Base-by-base conservation (phyloP, 164 flowering plant genomes). In the Macadamia tetraphylla region DNA sequence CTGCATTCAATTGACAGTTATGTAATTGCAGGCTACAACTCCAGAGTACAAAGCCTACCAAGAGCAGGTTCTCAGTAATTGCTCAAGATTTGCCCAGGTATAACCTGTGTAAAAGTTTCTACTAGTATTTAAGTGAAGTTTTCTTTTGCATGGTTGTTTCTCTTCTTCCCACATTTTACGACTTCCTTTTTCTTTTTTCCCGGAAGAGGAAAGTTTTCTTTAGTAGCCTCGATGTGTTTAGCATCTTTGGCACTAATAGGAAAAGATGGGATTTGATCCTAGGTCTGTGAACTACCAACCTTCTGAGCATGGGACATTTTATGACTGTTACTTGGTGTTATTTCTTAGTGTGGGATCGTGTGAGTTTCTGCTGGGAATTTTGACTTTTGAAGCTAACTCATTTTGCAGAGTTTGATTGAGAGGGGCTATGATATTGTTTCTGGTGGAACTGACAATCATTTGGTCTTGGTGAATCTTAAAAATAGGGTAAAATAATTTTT, bases 391-490 rank as follows among this genome's bases (percentile, higher is more conserved):
- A 43, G 68, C 52, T n/a, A 71, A 12, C 35, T 29, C 15, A 43
- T 61, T 76, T 70, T 82, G 78, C 89, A 94, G 98, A 74, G 80
- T 60, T 76, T 94, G 81, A 10, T 48, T 1, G 77, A 81, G 70
- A 77, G 53, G 53, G 97, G 98, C 63, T 95, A 90, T 76, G 94
- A 92, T 18, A 89, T 95, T 73, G 99, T 95, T 18, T 92, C 97
- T 73, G 99, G 97, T 61, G 99, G 99, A 73, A 94, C 99, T 66
- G 99, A 94, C 8, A 94, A 92, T 81, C 99, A 94, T 80, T 73
- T 94, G 55, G 97, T 94, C 56, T 77, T 92, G 85, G 98, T 92
- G 65, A 92, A 92, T 71, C 75, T 86, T 66, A 84, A 78, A 68
- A 74, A 70, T 70, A 86, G 79, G 89, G 89, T 86, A 75, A 32